Conservation (phyloP, 2,329 filamentous ascomycete genomes). For the Fusarium cyanostomum region DNA sequence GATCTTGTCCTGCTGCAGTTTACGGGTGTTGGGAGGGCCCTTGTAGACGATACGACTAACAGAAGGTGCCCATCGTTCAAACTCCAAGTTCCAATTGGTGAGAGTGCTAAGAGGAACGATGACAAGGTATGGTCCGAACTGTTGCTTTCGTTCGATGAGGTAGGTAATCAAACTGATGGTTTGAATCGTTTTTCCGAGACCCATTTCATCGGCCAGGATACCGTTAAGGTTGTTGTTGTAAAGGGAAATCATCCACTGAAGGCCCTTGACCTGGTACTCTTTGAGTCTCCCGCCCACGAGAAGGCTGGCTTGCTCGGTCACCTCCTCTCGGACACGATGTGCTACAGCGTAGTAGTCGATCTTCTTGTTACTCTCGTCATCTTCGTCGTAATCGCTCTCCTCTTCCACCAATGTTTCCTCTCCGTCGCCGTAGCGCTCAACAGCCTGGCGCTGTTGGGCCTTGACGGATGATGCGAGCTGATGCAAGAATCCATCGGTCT, state of each 20-base stretch:
- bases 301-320: slow-evolving; percentile 82
- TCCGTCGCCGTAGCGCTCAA: slow-evolving; percentile 79
- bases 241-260: slow-evolving; percentile 99
- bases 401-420: slow-evolving; percentile 63
- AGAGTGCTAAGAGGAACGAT: slow-evolving; percentile 97
- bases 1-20: slow-evolving; percentile 91
- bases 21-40: slow-evolving; percentile 87
- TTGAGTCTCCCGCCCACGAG: slow-evolving; percentile 93
- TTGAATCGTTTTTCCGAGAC: slow-evolving; percentile 99
- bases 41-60: slow-evolving; percentile 94
- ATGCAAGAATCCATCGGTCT: slow-evolving; percentile 97
- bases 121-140: slow-evolving; percentile 91
- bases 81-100: slow-evolving; percentile 98
- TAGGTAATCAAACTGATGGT: slow-evolving; percentile 98
- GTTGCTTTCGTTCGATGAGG: slow-evolving; percentile 93
- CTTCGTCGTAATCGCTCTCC: slow-evolving; percentile 73
- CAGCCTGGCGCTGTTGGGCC: slow-evolving; percentile 86
- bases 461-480: slow-evolving; percentile 96
- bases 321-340: slow-evolving; percentile 93
- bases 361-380: slow-evolving; percentile 78
- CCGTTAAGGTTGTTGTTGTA: slow-evolving; percentile 99
- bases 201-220: slow-evolving; percentile 99
- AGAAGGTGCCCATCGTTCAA: slow-evolving; percentile 97
- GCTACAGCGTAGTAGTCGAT: slow-evolving; percentile 99
- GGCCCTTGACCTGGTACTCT: slow-evolving; percentile 97